Evolutionary conservation across 108 stramenopile species (phyloP).

Genomic region (Nannochloropsis oceanica): DNA sequence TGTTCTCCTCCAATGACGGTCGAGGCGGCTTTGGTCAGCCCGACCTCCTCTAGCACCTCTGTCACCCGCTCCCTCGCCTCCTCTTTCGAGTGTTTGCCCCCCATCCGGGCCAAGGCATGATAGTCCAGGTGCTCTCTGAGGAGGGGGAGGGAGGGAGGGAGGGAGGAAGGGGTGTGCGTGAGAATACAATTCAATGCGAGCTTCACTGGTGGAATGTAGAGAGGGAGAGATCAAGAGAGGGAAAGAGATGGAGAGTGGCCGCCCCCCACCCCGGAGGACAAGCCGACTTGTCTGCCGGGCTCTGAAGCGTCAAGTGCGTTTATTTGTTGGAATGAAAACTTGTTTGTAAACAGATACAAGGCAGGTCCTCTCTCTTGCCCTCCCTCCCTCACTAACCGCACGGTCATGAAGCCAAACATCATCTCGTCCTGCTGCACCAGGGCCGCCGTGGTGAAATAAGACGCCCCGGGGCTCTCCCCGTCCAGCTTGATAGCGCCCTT

Average conservation of each 20-base stretch:
- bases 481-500: not conserved
- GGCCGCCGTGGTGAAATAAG: not conserved
- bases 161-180: not conserved
- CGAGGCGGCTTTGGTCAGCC: not conserved
- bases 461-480: not conserved
- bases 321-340: no score
- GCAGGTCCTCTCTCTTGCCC: not conserved
- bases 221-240: not conserved
- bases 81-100: not conserved
- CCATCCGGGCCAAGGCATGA: not conserved
- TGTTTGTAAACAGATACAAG: no score
- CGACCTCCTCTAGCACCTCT: not conserved
- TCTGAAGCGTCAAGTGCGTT: no score
- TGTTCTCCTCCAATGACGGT: not conserved
- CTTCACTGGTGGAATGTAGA: not conserved
- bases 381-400: not conserved
- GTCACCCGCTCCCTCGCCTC: not conserved
- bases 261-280: not conserved
- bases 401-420: not conserved
- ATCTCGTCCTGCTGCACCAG: not conserved
- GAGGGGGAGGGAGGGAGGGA: not conserved
- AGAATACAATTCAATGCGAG: not conserved
- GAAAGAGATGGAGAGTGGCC: not conserved
- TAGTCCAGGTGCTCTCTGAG: not conserved
- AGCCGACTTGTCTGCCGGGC: not conserved